A percentile compares a stretch with the other conserved stretches of the same genome.
Evolutionary conservation across 139 green algal genomes (phyloP).

Genomic region (Ulvella scutata): DNA sequence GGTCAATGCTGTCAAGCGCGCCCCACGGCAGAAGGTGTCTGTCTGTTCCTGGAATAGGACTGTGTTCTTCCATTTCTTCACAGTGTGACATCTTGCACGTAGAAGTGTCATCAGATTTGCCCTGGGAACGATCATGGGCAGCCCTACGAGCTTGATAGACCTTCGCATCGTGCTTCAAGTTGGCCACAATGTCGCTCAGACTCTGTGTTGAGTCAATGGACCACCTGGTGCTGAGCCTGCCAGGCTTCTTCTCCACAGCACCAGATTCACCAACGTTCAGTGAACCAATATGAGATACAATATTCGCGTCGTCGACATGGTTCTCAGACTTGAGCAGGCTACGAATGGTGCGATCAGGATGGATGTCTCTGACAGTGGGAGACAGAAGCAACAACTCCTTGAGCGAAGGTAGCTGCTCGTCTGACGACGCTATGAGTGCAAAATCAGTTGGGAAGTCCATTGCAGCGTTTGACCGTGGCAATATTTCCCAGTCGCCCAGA

Average conservation of each 20-base stretch:
- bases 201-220: slow-evolving; percentile 7
- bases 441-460: slow-evolving; percentile 62
- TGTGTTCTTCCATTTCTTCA: background rate
- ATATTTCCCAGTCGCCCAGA: slow-evolving; percentile 32
- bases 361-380: background rate
- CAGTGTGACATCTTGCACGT: background rate
- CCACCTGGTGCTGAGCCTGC: slow-evolving; percentile 20
- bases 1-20: background rate
- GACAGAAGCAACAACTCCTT: slow-evolving; percentile 5
- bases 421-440: slow-evolving; percentile 31
- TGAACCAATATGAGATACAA: too few relatives aligned
- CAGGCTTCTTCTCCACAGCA: slow-evolving; percentile 17
- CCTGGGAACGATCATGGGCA: slow-evolving; percentile 5
- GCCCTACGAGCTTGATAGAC: background rate
- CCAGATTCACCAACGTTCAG: too few relatives aligned
- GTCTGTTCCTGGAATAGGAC: background rate
- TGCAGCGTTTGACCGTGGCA: slow-evolving; percentile 45
- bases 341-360: background rate
- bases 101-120: background rate
- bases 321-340: background rate
- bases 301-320: background rate
- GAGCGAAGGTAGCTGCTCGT: background rate
- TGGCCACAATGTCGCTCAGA: slow-evolving; percentile 8
- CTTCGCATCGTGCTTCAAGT: slow-evolving; percentile 7
- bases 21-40: background rate